phyloP scores from a whole-genome alignment of 371 early-diverging fungal genomes.

The Mucor mucedo region DNA sequence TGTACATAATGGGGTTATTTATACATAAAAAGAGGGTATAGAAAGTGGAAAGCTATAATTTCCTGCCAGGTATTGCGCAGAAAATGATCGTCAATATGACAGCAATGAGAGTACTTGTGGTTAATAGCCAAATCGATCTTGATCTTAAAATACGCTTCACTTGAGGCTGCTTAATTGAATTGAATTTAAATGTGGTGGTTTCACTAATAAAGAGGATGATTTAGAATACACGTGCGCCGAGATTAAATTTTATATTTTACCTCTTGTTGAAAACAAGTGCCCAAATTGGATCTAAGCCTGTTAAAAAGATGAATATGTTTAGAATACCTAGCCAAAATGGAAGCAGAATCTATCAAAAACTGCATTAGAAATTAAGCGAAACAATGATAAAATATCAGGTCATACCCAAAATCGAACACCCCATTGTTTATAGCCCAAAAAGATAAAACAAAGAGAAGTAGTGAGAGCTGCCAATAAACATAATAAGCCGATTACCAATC shows the following conservation, averaged over 20 bases:
- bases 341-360: conserved; percentile 30
- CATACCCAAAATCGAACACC: conserved; percentile 60
- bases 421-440: conserved; percentile 59
- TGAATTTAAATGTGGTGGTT: conserved; percentile 53
- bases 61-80: conserved; percentile 50
- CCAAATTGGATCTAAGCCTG: conserved; percentile 56
- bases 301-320: conserved; percentile 42
- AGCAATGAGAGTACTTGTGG: conserved; percentile 32
- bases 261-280: conserved; percentile 52
- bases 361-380: background rate
- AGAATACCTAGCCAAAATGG: conserved; percentile 56
- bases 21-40: background rate
- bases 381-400: background rate
- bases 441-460: conserved; percentile 58
- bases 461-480: conserved; percentile 62
- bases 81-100: conserved; percentile 47
- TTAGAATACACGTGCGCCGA: conserved; percentile 1
- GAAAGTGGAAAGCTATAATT: conserved; percentile 40
- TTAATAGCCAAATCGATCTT: conserved; percentile 49
- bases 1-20: conserved; percentile 2
- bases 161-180: conserved; percentile 47
- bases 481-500: conserved; percentile 59
- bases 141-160: conserved; percentile 46
- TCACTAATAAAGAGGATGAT: conserved; percentile 34
- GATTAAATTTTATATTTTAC: conserved; percentile 23